Evolutionary conservation across 2,329 filamentous ascomycete species (phyloP), one percentile per base, ranked within the genome.

Genomic region (Metarhizium robertsii): DNA sequence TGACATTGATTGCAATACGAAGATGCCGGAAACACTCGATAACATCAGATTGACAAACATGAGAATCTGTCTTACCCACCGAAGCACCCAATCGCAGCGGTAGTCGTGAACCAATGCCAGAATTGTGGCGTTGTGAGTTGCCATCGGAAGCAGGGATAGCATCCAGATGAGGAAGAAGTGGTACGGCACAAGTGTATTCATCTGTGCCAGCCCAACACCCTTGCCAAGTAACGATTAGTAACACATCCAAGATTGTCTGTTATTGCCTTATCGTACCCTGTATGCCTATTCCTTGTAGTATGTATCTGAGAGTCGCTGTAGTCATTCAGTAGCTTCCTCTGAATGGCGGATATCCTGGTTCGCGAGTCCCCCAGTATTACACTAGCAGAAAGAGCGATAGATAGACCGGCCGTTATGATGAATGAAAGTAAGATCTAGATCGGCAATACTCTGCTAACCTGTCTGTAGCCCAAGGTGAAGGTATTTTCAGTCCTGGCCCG

Each of bases 151-250:
- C 13, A 86, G 69, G 0, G 81, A 82, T 2, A 87, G 71, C 72
- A 86, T 84, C 84, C 84, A 87, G 60, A 87, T 79, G 54, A 87
- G 77, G 71, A 87, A 87, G 71, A 87, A 86, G 68, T 88, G 84
- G 65, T 88, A 88, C 0, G 83, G 78, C 0, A 84, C 76, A 65
- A 87, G 77, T 4, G 72, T 73, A 49, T 76, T 69, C 64, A 80
- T 78, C 63, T 83, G 82, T 4, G 79, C 79, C 1, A 88, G 75
- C 0, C 80, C 85, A 25, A 88, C 75, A 55, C 65, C 64, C 13
- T 6, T 38, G 6, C 6, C 6, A 13, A 38, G 64, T 47, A 8
- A 49, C 36, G 25, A 38, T 38, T 38, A 2, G 43, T 25, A 7
- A 2, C 32, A 52, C 34, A 38, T 38, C 13, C 53, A 18, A 53